phyloP scores from a whole-genome alignment of 1,139 yeast genomes.

The Debaryomyces sp. region DNA sequence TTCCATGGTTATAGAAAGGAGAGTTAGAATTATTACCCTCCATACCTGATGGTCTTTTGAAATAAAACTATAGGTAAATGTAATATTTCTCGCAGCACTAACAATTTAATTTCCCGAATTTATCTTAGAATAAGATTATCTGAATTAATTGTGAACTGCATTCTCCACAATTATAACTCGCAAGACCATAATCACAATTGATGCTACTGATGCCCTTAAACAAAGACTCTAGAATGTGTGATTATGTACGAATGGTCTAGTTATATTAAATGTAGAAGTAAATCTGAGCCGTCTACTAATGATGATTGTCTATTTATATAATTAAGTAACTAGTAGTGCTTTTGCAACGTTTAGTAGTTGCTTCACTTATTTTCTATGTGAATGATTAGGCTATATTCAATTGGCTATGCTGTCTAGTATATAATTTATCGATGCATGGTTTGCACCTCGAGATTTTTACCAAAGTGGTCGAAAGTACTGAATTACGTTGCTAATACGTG shows the following conservation, averaged over 20 bases:
- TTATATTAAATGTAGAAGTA: too few species aligned
- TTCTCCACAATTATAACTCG: not conserved
- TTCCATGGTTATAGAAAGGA: conserved; percentile 21
- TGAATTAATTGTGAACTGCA: not conserved
- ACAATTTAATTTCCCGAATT: not conserved
- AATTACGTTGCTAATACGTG: not conserved
- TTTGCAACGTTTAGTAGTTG: not conserved
- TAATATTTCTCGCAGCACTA: not conserved
- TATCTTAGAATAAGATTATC: not conserved
- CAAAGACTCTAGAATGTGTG: too few species aligned
- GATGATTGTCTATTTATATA: not conserved
- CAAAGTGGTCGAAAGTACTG: not conserved
- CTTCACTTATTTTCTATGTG: not conserved
- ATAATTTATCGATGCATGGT: not conserved
- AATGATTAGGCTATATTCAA: not conserved
- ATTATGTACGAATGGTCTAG: too few species aligned
- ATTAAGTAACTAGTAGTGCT: not conserved
- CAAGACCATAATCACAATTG: too few species aligned
- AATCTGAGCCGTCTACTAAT: not conserved
- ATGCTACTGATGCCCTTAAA: too few species aligned
- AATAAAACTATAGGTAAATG: not conserved
- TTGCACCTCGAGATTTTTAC: not conserved
- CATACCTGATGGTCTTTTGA: conserved; percentile 2
- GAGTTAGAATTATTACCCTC: conserved; percentile 6
- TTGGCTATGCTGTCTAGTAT: not conserved